Conservation (phyloP, 1,139 yeast species). For the Scheffersomyces insectosa region DNA sequence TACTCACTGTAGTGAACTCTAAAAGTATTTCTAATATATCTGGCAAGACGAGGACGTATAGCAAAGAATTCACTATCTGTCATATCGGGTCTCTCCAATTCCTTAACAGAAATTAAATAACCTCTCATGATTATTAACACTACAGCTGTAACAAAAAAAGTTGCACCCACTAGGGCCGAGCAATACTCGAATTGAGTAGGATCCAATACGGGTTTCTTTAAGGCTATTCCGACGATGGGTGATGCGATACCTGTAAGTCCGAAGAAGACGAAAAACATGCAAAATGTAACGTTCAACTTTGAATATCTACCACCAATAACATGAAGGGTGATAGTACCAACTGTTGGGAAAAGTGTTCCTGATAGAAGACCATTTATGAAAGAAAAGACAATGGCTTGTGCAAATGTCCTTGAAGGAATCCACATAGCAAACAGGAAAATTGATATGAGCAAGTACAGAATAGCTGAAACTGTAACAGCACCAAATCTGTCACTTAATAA, state of each 20-base stretch:
- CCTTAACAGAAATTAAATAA: slow-evolving; percentile 29
- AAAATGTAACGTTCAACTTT: slow-evolving; percentile 48
- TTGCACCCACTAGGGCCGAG: slow-evolving; percentile 51
- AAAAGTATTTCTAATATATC: neutral
- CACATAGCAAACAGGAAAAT: slow-evolving; percentile 5
- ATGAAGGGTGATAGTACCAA: neutral
- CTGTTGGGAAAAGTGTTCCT: slow-evolving; percentile 3
- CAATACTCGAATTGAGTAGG: slow-evolving; percentile 49
- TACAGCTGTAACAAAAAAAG: slow-evolving; percentile 42
- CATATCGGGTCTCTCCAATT: neutral
- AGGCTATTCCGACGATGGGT: slow-evolving; percentile 51
- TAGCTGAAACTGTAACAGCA: slow-evolving; percentile 1
- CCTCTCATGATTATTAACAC: slow-evolving; percentile 44
- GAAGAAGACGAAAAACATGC: slow-evolving; percentile 45
- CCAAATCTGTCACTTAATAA: slow-evolving; percentile 1
- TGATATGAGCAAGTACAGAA: slow-evolving; percentile 1
- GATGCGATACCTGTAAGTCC: slow-evolving; percentile 50
- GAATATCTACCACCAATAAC: slow-evolving; percentile 1
- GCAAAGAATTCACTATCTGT: neutral
- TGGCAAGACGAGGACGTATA: neutral
- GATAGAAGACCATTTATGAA: slow-evolving; percentile 2
- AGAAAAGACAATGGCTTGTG: slow-evolving; percentile 2
- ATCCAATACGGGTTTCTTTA: slow-evolving; percentile 32
- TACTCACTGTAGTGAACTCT: neutral
- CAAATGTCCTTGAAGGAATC: slow-evolving; percentile 6